Conservation (phyloP, 108 stramenopile genomes). For the Skeletonema grethae region DNA sequence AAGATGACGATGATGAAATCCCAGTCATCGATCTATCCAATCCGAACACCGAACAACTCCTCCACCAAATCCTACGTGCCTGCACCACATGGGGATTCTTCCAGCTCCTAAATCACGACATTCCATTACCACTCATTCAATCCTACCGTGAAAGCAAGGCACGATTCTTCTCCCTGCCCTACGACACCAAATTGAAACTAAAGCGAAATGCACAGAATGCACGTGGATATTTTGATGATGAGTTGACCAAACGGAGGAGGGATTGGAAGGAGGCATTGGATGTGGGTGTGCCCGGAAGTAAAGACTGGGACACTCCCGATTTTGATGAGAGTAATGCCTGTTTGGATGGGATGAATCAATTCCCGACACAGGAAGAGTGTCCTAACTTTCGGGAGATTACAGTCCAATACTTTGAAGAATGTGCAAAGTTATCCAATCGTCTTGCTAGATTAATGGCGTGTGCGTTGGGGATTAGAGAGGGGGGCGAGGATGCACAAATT, state of each 20-base stretch:
- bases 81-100: slow-evolving; percentile 90
- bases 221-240: slow-evolving; percentile 93
- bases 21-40: neutral
- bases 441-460: slow-evolving; percentile 66
- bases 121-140: slow-evolving; percentile 58
- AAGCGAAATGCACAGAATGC: slow-evolving; percentile 81
- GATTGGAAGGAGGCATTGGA: slow-evolving; percentile 93
- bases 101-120: slow-evolving; percentile 81
- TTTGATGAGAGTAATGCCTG: slow-evolving; percentile 64
- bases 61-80: slow-evolving; percentile 59
- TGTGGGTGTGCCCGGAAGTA: slow-evolving; percentile 79
- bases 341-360: slow-evolving; percentile 89
- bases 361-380: slow-evolving; percentile 62
- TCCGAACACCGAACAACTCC: slow-evolving; percentile 26
- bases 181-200: slow-evolving; percentile 55
- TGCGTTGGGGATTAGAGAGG: slow-evolving; percentile 49
- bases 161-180: slow-evolving; percentile 77
- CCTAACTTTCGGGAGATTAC: slow-evolving; percentile 64
- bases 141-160: slow-evolving; percentile 58
- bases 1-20: neutral
- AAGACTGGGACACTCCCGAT: slow-evolving; percentile 60
- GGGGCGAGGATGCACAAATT: slow-evolving; percentile 39
- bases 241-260: slow-evolving; percentile 86
- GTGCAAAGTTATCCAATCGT: slow-evolving; percentile 62
- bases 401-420: slow-evolving; percentile 71